Percentiles rank a stretch among this genome's conserved stretches.
Evolutionary conservation across 495 filamentous ascomycete species (phyloP).

Genomic region (Penicillium roqueforti): DNA sequence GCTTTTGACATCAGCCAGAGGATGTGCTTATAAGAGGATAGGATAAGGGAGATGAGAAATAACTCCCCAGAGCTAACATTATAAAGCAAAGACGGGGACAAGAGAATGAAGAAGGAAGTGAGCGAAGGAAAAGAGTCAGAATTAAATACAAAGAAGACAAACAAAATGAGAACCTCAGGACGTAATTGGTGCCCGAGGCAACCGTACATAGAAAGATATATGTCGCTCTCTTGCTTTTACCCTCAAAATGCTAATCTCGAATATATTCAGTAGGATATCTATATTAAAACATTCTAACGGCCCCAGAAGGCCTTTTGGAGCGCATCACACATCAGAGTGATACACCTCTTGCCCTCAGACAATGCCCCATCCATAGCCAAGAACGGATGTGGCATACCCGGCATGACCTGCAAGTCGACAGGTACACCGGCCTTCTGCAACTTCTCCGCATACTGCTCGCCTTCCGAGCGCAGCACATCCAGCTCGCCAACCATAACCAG

Average conservation of each 20-base stretch:
- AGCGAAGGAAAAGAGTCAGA: neutral
- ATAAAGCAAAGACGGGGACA: too few relatives aligned
- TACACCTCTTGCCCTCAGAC: conserved; percentile 49
- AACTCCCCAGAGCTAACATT: too few relatives aligned
- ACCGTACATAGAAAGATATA: neutral
- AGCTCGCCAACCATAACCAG: conserved; percentile 54
- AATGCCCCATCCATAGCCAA: conserved; percentile 56
- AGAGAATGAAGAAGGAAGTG: neutral
- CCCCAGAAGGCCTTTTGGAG: conserved; percentile 43
- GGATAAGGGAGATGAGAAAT: too few relatives aligned
- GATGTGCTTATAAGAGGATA: too few relatives aligned
- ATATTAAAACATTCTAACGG: conserved; percentile 4
- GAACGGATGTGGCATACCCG: conserved; percentile 60
- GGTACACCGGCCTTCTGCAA: conserved; percentile 49
- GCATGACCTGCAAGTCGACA: conserved; percentile 54
- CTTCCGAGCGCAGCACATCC: conserved; percentile 52
- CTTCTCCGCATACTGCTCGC: conserved; percentile 46
- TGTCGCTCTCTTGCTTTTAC: neutral
- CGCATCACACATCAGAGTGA: conserved; percentile 52
- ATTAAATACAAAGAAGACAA: neutral
- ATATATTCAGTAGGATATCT: neutral
- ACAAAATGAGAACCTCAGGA: neutral
- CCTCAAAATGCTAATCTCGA: neutral
- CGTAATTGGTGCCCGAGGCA: neutral
- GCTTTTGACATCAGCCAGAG: too few relatives aligned